Percentiles rank a stretch among this genome's conserved stretches.
Conservation (phyloP, 2,329 filamentous ascomycete species). For the Aureobasidium namibiae region DNA sequence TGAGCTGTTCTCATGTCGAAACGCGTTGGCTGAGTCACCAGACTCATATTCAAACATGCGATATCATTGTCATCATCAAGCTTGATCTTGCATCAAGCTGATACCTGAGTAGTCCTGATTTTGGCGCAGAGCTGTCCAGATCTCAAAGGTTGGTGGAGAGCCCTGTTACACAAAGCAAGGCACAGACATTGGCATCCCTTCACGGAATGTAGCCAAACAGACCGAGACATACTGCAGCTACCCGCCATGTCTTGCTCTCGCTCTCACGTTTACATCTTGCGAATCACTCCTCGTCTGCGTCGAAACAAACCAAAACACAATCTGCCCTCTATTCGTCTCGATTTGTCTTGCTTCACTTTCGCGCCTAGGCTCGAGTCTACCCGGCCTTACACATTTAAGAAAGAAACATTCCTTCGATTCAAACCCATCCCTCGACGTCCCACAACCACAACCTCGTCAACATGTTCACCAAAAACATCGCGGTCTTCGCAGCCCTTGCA, state of each 20-base stretch:
- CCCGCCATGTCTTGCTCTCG: neutral
- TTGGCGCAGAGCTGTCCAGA: neutral
- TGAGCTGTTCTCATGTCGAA: too few relatives aligned
- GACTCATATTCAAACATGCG: too few relatives aligned
- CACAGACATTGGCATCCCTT: neutral
- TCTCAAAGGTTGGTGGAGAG: neutral
- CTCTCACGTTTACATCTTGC: neutral
- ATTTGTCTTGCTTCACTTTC: neutral
- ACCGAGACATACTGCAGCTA: neutral
- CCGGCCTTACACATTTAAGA: neutral
- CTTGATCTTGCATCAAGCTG: too few relatives aligned
- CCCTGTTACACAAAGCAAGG: neutral
- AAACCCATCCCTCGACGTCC: neutral
- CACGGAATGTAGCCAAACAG: neutral
- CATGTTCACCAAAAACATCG: constrained; percentile 40
- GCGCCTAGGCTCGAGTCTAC: too few relatives aligned
- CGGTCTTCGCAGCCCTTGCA: constrained; percentile 37
- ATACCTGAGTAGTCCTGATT: neutral
- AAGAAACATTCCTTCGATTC: neutral
- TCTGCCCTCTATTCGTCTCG: neutral
- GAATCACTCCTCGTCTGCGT: neutral
- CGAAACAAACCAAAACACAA: neutral
- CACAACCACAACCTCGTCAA: constrained; percentile 15
- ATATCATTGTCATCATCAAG: too few relatives aligned
- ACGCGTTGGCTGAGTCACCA: too few relatives aligned